These are phyloP conservation scores for Didymella pomorum DNA, from an alignment of 2,329 filamentous ascomycete species.

Conservation along the genomic window DNA sequence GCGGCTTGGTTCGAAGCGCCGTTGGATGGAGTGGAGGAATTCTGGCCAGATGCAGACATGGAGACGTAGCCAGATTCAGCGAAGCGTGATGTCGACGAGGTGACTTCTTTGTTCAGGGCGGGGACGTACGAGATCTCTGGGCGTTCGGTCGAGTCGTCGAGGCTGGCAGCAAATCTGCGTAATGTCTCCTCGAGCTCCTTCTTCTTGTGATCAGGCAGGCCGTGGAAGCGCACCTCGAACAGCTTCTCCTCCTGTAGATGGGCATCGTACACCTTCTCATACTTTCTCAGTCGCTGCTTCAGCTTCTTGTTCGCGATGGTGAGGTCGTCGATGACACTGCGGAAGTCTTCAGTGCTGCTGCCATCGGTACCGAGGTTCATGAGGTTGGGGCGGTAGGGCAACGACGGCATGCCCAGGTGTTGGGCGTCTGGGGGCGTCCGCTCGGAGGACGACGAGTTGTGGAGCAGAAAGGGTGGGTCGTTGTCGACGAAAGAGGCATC, in stretches of 20 bases:
- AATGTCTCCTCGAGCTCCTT: slow-evolving; percentile 77
- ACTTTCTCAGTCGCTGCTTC: slow-evolving; percentile 75
- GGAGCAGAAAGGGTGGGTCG: slow-evolving; percentile 56
- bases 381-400: slow-evolving; percentile 47
- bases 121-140: slow-evolving; percentile 44
- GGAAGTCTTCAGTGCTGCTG: slow-evolving; percentile 76
- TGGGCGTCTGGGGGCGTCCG: slow-evolving; percentile 50
- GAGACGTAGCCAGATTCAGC: slow-evolving; percentile 70
- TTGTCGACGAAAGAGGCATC: slow-evolving; percentile 53
- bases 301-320: slow-evolving; percentile 84
- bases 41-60: slow-evolving; percentile 58
- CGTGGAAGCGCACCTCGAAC: slow-evolving; percentile 83
- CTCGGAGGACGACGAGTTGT: slow-evolving; percentile 55
- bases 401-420: slow-evolving; percentile 24
- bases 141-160: slow-evolving; percentile 57
- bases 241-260: slow-evolving; percentile 77
- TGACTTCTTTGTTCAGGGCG: slow-evolving; percentile 63
- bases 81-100: slow-evolving; percentile 63
- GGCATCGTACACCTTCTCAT: slow-evolving; percentile 71
- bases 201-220: slow-evolving; percentile 75
- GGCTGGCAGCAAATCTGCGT: slow-evolving; percentile 71
- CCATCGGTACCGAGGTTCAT: slow-evolving; percentile 54
- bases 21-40: slow-evolving; percentile 51
- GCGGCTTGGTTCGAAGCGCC: slow-evolving; percentile 31
- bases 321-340: slow-evolving; percentile 86